Evolutionary conservation across 306 rosid species (phyloP).

Genomic region (Rosa multiflora): DNA sequence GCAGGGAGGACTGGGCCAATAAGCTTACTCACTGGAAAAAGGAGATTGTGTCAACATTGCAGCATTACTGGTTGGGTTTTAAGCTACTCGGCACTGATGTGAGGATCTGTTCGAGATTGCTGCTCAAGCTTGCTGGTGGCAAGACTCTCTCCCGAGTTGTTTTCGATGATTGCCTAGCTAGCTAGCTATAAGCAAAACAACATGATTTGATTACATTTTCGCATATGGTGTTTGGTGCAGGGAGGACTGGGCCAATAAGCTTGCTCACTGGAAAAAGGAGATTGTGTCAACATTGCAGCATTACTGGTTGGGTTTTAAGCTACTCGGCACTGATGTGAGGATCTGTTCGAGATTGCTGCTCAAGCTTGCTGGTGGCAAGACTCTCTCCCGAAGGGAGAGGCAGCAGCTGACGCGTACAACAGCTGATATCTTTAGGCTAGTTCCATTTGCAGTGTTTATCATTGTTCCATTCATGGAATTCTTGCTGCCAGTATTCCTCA

Average conservation of each 20-base stretch:
- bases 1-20: constrained; percentile 93
- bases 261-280: constrained; percentile 76
- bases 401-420: constrained; percentile 91
- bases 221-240: constrained; percentile 35
- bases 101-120: constrained; percentile 79
- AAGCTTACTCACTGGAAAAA: constrained; percentile 79
- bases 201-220: background rate
- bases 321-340: constrained; percentile 77
- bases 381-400: constrained; percentile 88
- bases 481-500: constrained; percentile 79
- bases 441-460: constrained; percentile 82
- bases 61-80: constrained; percentile 92
- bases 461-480: constrained; percentile 94
- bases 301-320: constrained; percentile 92
- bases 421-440: constrained; percentile 89
- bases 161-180: too few relatives aligned
- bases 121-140: constrained; percentile 86
- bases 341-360: constrained; percentile 76
- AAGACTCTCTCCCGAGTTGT: constrained; percentile 88
- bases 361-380: constrained; percentile 93
- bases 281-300: constrained; percentile 73
- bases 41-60: constrained; percentile 66
- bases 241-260: constrained; percentile 93
- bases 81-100: constrained; percentile 83
- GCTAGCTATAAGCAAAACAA: too few relatives aligned